These are phyloP conservation scores for Fusarium sp. DNA, from an alignment of 2,329 filamentous ascomycete genomes.

Conservation along the genomic window DNA sequence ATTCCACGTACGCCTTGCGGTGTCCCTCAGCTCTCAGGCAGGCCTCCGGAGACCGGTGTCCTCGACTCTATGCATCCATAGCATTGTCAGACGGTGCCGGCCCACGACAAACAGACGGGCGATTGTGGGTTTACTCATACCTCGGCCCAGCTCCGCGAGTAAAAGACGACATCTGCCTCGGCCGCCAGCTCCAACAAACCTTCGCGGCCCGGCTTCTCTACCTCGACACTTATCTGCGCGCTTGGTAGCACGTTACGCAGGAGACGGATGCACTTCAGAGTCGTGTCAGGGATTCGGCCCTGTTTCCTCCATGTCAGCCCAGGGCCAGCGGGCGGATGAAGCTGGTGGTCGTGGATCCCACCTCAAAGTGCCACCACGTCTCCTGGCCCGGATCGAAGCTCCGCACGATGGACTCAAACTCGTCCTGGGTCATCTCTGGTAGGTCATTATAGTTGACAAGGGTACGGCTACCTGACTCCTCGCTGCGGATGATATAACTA, in stretches of 20 bases:
- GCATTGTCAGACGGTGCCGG: slow-evolving; percentile 27
- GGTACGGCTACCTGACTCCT: slow-evolving; percentile 70
- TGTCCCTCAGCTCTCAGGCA: slow-evolving; percentile 62
- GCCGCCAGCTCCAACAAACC: slow-evolving; percentile 71
- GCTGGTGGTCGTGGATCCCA: slow-evolving; percentile 46
- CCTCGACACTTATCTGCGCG: slow-evolving; percentile 74
- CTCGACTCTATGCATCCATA: slow-evolving; percentile 46
- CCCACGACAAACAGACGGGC: slow-evolving; percentile 7
- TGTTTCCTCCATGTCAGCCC: slow-evolving; percentile 45
- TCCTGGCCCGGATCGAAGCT: slow-evolving; percentile 51
- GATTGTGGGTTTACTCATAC: slow-evolving; percentile 53
- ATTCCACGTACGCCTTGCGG: slow-evolving; percentile 64
- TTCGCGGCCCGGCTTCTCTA: slow-evolving; percentile 75
- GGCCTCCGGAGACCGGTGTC: slow-evolving; percentile 60
- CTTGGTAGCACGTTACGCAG: slow-evolving; percentile 60
- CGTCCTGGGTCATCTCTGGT: slow-evolving; percentile 73
- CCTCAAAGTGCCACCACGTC: slow-evolving; percentile 81
- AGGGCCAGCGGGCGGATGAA: background rate
- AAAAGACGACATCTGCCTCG: slow-evolving; percentile 78
- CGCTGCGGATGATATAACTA: slow-evolving; percentile 76
- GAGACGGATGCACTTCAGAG: slow-evolving; percentile 68
- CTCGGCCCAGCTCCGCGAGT: slow-evolving; percentile 77
- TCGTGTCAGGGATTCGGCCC: slow-evolving; percentile 74
- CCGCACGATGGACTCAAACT: slow-evolving; percentile 65
- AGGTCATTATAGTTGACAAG: slow-evolving; percentile 78